Percentiles rank a stretch among this genome's conserved stretches.
Conservation (phyloP, 345 rosid genomes). For the Murraya paniculata region DNA sequence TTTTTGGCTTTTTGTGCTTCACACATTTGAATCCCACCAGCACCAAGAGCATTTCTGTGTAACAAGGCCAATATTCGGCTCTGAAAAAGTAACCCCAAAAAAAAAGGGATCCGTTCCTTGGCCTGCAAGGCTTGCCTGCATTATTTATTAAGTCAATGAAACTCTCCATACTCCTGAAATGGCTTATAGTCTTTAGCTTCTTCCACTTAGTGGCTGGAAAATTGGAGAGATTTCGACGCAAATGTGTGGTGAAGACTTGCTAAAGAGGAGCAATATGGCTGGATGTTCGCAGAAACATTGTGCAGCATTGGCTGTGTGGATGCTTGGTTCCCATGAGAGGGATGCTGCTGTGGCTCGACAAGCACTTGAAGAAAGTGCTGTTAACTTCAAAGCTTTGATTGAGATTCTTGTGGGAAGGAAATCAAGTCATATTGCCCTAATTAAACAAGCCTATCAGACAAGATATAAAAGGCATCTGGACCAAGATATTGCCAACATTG, state of each 20-base stretch:
- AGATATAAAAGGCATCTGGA: conserved; percentile 47
- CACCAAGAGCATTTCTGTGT: not conserved
- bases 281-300: conserved; percentile 14
- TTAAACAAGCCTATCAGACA: conserved; percentile 49
- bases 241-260: conserved; percentile 45
- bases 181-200: conserved; percentile 37
- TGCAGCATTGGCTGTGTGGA: conserved; percentile 39
- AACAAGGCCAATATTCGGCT: not conserved
- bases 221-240: conserved; percentile 37
- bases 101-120: conserved; percentile 23
- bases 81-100: not conserved
- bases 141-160: not conserved
- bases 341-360: conserved; percentile 50
- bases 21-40: conserved; percentile 12
- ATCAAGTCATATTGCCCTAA: conserved; percentile 53
- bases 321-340: conserved; percentile 49
- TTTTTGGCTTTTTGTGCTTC: conserved; percentile 9
- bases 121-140: conserved; percentile 20
- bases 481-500: conserved; percentile 51
- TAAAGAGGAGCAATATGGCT: conserved; percentile 8
- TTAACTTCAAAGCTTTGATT: conserved; percentile 39
- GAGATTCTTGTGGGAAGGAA: conserved; percentile 63
- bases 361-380: conserved; percentile 38
- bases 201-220: conserved; percentile 23
- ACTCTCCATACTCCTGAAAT: conserved; percentile 7